Percentiles rank a stretch among this genome's conserved stretches.
Evolutionary conservation across 306 rosid genomes (phyloP).

Genomic region (Vicia villosa): DNA sequence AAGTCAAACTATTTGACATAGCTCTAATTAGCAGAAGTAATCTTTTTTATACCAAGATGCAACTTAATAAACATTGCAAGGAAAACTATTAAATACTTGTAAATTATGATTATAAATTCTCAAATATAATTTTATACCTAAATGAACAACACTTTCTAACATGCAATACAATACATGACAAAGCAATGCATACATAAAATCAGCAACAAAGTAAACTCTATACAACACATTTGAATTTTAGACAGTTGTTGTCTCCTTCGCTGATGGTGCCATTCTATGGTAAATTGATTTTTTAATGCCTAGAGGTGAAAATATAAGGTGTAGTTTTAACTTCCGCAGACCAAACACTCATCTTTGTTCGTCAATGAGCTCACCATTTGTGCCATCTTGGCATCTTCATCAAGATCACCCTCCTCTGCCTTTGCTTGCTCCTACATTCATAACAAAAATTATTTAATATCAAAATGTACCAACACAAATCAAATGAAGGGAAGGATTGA

Average conservation of each 20-base stretch:
- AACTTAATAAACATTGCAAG: too few species aligned
- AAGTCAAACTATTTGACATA: too few species aligned
- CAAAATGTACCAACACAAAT: too few species aligned
- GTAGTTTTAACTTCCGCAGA: slow-evolving; percentile 72
- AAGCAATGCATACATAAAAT: too few species aligned
- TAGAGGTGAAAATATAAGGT: not conserved
- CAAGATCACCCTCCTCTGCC: slow-evolving; percentile 41
- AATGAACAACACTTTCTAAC: too few species aligned
- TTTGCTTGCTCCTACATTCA: slow-evolving; percentile 53
- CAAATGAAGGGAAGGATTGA: too few species aligned
- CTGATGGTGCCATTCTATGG: not conserved
- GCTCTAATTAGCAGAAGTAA: not conserved
- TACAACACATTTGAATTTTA: too few species aligned
- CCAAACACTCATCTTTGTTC: slow-evolving; percentile 77
- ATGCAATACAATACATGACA: too few species aligned
- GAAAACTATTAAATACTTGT: too few species aligned
- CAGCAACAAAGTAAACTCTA: too few species aligned
- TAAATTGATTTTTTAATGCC: not conserved
- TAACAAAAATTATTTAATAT: slow-evolving; percentile 1
- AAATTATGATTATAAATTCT: too few species aligned
- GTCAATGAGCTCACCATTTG: slow-evolving; percentile 86
- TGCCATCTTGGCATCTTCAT: slow-evolving; percentile 68
- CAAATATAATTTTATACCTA: too few species aligned
- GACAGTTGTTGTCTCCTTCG: not conserved
- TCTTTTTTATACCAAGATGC: not conserved